Evolutionary conservation across 2,329 filamentous ascomycete species (phyloP), one percentile per base, ranked within the genome.

Genomic region (Aureobasidium zeae): DNA sequence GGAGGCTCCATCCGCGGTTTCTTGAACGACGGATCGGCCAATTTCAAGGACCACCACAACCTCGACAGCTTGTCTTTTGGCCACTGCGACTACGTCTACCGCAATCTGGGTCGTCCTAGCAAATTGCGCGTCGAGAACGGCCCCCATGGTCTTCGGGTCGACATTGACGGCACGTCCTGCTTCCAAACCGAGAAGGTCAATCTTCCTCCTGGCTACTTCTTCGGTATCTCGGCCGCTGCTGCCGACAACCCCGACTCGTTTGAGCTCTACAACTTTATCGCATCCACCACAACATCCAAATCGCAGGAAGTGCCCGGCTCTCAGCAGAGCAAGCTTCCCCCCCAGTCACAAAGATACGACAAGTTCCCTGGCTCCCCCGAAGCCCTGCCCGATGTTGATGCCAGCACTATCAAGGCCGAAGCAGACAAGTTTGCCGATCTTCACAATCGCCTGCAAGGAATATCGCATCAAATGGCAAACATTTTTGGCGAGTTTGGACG

Each of bases 181-280:
- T 95, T 98, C 66, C 77, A 86, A 58, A 89, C 79, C 41, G 69
- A 80, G 62, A 83, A 74, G 69, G 73, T 96, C 56, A 71, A 70
- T 49, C 73, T 98, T 17, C 91, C 89, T 3, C 42, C 51, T 15
- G 85, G 85, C 52, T 93, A 96, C 68, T 75, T 76, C 60, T 85
- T 94, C 52, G 91, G 91, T 55, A 68, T 98, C 53, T 86, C 83
- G 10, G 91, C 89, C 30, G 84, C 86, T 12, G 89, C 86, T 3
- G 84, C 86, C 21, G 89, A 96, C 53, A 88, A 79, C 55, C 87
- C 91, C 1, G 91, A 98, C 65, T 94, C 86, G 4, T 94, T 95
- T 57, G 91, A 98, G 64, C 64, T 94, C 52, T 91, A 88, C 71
- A 93, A 89, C 61, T 75, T 96, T 58, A 73, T 83, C 25, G 76